Conservation (phyloP, 345 rosid species). For the Kandelia obovata region DNA sequence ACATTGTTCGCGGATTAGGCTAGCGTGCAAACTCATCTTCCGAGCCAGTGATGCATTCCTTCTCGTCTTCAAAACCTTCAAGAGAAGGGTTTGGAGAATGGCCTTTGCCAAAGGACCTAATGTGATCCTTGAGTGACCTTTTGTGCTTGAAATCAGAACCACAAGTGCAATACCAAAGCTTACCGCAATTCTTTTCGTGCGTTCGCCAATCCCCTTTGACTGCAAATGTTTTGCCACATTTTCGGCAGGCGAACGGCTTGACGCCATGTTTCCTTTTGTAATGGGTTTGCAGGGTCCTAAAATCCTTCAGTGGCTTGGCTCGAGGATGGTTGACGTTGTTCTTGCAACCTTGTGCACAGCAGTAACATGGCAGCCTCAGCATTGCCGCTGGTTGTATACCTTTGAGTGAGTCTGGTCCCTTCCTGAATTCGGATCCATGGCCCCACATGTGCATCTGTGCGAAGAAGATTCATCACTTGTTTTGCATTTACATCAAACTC, state of each 20-base stretch:
- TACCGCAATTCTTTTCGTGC: constrained; percentile 97
- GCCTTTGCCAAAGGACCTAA: constrained; percentile 84
- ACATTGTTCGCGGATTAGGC: not conserved
- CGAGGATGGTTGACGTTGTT: constrained; percentile 81
- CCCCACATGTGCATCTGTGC: constrained; percentile 91
- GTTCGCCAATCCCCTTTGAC: constrained; percentile 99
- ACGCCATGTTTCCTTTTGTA: constrained; percentile 74
- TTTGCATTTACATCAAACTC: not conserved
- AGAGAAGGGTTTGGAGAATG: constrained; percentile 84
- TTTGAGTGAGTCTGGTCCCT: constrained; percentile 67
- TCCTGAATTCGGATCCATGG: constrained; percentile 73
- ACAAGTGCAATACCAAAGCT: constrained; percentile 93
- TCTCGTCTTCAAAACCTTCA: constrained; percentile 57
- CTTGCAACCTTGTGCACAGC: constrained; percentile 75
- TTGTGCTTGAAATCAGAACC: constrained; percentile 99
- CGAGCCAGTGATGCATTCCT: constrained; percentile 56
- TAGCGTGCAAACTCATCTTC: constrained; percentile 43
- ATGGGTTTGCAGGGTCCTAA: constrained; percentile 75
- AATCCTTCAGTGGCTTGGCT: constrained; percentile 75
- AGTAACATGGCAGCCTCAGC: constrained; percentile 74
- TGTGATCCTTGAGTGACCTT: constrained; percentile 94
- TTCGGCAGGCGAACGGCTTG: constrained; percentile 74
- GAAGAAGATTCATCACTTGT: not conserved
- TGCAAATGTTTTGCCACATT: constrained; percentile 79
- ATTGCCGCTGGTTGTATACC: constrained; percentile 81